These are phyloP conservation scores for Claviceps humidiphila DNA, from an alignment of 2,329 filamentous ascomycete genomes.

Conservation along the genomic window DNA sequence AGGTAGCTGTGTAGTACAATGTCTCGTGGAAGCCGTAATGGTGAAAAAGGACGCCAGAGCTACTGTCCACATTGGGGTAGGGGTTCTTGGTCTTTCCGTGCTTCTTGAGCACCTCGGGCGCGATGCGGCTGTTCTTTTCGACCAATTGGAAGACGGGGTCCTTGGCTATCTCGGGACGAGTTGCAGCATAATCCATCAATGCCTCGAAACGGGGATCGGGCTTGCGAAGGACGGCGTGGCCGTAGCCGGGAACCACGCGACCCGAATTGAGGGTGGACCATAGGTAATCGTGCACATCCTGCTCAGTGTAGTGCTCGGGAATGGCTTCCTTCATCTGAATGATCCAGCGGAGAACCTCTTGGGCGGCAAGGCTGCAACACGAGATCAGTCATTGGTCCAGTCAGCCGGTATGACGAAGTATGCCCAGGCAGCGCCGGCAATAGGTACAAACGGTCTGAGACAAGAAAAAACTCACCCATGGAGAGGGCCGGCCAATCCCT, in stretches of 20 bases:
- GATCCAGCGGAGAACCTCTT: constrained; percentile 95
- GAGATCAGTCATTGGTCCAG: not conserved
- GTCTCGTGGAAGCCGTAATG: constrained; percentile 98
- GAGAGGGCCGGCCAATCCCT: constrained; percentile 80
- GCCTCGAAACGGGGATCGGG: constrained; percentile 94
- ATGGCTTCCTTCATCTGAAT: constrained; percentile 88
- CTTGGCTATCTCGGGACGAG: constrained; percentile 69
- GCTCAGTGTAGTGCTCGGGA: constrained; percentile 60
- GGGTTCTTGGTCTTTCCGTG: constrained; percentile 99
- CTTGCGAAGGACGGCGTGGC: constrained; percentile 90
- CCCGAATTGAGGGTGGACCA: constrained; percentile 90
- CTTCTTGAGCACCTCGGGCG: constrained; percentile 78
- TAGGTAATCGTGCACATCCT: constrained; percentile 78
- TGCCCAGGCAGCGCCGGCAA: not conserved
- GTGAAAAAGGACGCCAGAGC: constrained; percentile 89
- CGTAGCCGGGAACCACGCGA: constrained; percentile 88
- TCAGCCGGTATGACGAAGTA: not conserved
- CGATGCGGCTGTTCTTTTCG: constrained; percentile 83
- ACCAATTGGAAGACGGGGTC: constrained; percentile 92
- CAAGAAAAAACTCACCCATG: constrained; percentile 34
- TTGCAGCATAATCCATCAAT: constrained; percentile 85
- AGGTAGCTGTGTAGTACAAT: constrained; percentile 76
- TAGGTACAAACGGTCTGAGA: not conserved
- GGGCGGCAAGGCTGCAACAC: constrained; percentile 61
- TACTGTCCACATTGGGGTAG: constrained; percentile 91